These are phyloP conservation scores for Geranium brycei DNA, from an alignment of 345 rosid species.

Conservation along the genomic window DNA sequence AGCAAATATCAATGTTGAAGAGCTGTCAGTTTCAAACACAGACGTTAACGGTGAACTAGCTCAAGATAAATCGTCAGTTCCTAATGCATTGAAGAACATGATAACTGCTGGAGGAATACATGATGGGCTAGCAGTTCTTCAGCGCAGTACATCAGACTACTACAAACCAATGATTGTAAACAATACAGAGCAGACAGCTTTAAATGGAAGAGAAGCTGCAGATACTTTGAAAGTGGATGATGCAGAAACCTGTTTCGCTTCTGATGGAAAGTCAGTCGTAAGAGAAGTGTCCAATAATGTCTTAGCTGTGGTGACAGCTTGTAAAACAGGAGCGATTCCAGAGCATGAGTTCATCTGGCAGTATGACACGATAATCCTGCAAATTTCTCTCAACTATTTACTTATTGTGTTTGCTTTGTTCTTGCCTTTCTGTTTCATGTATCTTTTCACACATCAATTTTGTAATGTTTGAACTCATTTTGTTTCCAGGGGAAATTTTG, in stretches of 20 bases:
- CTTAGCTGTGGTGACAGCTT: constrained; percentile 21
- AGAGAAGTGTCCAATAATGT: constrained; percentile 18
- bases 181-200: constrained; percentile 28
- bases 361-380: constrained; percentile 34
- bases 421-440: not conserved
- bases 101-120: constrained; percentile 30
- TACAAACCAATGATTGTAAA: constrained; percentile 23
- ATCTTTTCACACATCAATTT: not conserved
- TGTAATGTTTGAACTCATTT: constrained; percentile 7
- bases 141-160: constrained; percentile 20
- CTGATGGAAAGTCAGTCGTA: constrained; percentile 16
- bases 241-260: constrained; percentile 22
- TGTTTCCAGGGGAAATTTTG: constrained; percentile 58
- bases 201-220: constrained; percentile 17
- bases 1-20: constrained; percentile 38
- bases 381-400: not conserved
- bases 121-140: constrained; percentile 27
- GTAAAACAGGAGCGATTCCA: constrained; percentile 48
- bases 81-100: constrained; percentile 26
- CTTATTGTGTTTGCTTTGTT: constrained; percentile 2
- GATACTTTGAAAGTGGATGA: constrained; percentile 17
- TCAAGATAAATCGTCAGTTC: constrained; percentile 32
- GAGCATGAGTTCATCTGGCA: constrained; percentile 80
- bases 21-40: constrained; percentile 24
- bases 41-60: constrained; percentile 30